Percentiles rank a stretch among this genome's conserved stretches.
Evolutionary conservation across 1,284 basidiomycete species (phyloP).

Genomic region (Meira miltonrushii): DNA sequence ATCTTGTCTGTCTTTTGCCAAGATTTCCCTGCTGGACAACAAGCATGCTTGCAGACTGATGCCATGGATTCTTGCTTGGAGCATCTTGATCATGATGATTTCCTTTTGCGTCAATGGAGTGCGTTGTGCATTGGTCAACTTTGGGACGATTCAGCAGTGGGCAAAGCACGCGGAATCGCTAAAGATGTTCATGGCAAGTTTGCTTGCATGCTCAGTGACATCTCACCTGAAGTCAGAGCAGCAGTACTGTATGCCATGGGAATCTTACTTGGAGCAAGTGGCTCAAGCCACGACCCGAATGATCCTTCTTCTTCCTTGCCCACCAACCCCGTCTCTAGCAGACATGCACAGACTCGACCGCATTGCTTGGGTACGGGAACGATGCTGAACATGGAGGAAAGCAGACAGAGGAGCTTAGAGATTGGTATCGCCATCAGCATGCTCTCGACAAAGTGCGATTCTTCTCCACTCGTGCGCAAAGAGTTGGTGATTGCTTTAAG

Average conservation of each 20-base stretch:
- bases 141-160: constrained; percentile 89
- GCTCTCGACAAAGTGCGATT: constrained; percentile 79
- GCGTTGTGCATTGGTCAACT: constrained; percentile 89
- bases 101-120: constrained; percentile 87
- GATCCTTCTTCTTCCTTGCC: constrained; percentile 36
- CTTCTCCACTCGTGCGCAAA: constrained; percentile 90
- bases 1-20: constrained; percentile 88
- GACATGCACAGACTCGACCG: constrained; percentile 11
- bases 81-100: constrained; percentile 77
- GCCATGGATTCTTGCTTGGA: constrained; percentile 87
- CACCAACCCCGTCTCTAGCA: constrained; percentile 11
- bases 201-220: constrained; percentile 74
- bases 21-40: constrained; percentile 79
- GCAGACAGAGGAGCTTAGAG: constrained; percentile 63
- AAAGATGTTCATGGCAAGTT: constrained; percentile 79
- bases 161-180: constrained; percentile 78
- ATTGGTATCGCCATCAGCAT: constrained; percentile 59
- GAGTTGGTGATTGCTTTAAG: constrained; percentile 87
- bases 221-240: constrained; percentile 85
- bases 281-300: constrained; percentile 52
- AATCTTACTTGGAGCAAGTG: constrained; percentile 86
- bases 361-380: constrained; percentile 70
- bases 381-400: constrained; percentile 70
- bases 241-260: constrained; percentile 88
- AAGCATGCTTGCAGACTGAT: constrained; percentile 74